phyloP scores from a whole-genome alignment of 1,284 basidiomycete species.

The Gomphus bonarii region DNA sequence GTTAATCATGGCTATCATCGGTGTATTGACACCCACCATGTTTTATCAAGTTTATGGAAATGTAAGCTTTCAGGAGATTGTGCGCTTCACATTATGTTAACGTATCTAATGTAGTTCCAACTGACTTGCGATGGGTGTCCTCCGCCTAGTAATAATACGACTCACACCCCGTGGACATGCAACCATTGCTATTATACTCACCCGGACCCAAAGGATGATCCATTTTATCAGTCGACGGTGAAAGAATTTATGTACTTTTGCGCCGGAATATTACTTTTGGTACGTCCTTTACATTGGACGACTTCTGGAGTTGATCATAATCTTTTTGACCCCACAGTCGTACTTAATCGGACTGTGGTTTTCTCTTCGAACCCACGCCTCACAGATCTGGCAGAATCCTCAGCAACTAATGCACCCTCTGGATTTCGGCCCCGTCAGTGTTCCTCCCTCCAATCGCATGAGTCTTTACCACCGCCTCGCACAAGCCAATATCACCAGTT shows the following conservation, averaged over 20 bases:
- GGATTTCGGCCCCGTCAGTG: constrained; percentile 36
- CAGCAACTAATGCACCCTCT: constrained; percentile 69
- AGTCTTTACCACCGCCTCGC: constrained; percentile 68
- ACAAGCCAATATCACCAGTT: constrained; percentile 25
- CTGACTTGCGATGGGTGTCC: constrained; percentile 91
- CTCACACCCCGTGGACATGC: constrained; percentile 67
- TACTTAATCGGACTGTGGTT: constrained; percentile 98
- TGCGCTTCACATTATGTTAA: constrained; percentile 7
- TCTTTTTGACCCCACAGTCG: constrained; percentile 43
- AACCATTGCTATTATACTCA: constrained; percentile 93
- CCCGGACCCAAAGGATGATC: constrained; percentile 85
- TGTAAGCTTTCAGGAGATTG: constrained; percentile 41
- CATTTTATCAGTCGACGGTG: constrained; percentile 95
- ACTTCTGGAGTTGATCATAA: background rate
- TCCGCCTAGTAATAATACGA: constrained; percentile 19
- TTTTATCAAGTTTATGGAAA: constrained; percentile 99
- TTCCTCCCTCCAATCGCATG: constrained; percentile 45
- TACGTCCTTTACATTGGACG: constrained; percentile 33
- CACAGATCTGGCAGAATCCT: constrained; percentile 99
- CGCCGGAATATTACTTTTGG: constrained; percentile 80
- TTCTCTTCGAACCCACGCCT: constrained; percentile 94
- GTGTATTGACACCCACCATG: constrained; percentile 88
- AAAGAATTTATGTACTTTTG: constrained; percentile 94
- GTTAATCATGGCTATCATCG: constrained; percentile 99
- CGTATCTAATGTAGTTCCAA: constrained; percentile 58